Conservation (phyloP, 257 asterid species). For the Mitragyna speciosa region DNA sequence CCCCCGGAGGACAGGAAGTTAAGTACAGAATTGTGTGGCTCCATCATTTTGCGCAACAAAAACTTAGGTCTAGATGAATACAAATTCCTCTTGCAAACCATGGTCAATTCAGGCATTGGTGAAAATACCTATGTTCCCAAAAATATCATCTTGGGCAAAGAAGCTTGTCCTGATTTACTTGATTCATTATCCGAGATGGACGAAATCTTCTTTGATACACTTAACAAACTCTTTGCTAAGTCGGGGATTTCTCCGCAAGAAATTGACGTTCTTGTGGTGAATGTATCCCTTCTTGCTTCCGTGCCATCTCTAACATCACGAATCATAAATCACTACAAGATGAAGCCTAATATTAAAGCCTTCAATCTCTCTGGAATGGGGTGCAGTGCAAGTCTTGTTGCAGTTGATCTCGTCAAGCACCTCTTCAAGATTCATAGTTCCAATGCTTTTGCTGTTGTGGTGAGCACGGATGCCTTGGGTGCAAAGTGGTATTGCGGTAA, state of each 20-base stretch:
- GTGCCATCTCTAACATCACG: constrained; percentile 32
- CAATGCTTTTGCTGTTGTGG: constrained; percentile 29
- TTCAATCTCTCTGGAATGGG: constrained; percentile 48
- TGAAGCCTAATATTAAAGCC: constrained; percentile 32
- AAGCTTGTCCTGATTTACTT: constrained; percentile 14
- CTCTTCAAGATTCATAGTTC: constrained; percentile 19
- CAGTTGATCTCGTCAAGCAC: constrained; percentile 32
- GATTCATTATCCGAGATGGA: constrained; percentile 34
- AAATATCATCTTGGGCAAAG: constrained; percentile 27
- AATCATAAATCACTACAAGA: constrained; percentile 33
- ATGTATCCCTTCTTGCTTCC: constrained; percentile 34
- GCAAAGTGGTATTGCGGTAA: constrained; percentile 41
- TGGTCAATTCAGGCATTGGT: constrained; percentile 40
- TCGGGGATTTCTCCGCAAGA: constrained; percentile 33
- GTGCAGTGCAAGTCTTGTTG: constrained; percentile 40
- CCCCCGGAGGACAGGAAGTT: constrained; percentile 18
- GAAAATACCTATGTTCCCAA: constrained; percentile 35
- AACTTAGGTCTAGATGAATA: constrained; percentile 30
- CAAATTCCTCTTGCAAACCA: constrained; percentile 31
- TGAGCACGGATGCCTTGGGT: constrained; percentile 35
- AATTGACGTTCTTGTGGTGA: constrained; percentile 37
- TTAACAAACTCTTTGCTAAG: constrained; percentile 26
- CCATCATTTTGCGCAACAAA: constrained; percentile 28
- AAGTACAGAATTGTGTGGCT: constrained; percentile 13
- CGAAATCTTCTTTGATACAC: constrained; percentile 26